Evolutionary conservation across 2,329 filamentous ascomycete species (phyloP), one percentile per base, ranked within the genome.

Genomic region (Diaporthe australafricana): DNA sequence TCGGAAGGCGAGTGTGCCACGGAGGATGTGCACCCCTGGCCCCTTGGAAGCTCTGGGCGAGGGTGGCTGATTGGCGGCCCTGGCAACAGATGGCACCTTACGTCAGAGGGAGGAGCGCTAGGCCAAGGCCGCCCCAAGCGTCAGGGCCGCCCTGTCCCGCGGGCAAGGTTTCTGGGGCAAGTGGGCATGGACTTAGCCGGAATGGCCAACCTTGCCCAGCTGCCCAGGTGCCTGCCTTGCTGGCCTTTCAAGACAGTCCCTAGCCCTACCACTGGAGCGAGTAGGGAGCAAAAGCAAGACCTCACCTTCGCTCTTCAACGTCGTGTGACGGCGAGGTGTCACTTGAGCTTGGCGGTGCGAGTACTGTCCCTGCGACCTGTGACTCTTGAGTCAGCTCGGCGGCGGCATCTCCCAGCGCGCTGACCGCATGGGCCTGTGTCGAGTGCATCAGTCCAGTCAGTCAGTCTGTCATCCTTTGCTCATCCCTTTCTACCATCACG

Each of bases 401-500:
- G 53, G 52, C 52, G 50, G 52, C 52, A 2, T 57, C 48, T 32
- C 27, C 52, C 40, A 25, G 40, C 30, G 66, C 52, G 66, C 66
- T 68, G 66, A 45, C 48, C 53, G 40, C 30, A 68, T 65, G 57
- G 27, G 57, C 60, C 25, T 63, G 47, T 70, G 32, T 45, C 47
- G 68, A 53, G 42, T 53, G 25, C 47, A 42, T 25, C 47, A 22
- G 68, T 42, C 63, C 35, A 30, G 63, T 68, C 47, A 42, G 20
- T 45, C 25, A 57, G 25, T 47, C 35, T n/a, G 63, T 68, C 47
- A 52, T 42, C 47, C 42, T 40, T 48, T 52, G 27, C 52, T 42
- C 48, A 63, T 72, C 45, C 32, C 50, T 70, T 65, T 57, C 27
- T 40, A 35, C 42, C 47, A 66, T 72, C 68, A 70, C 67, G 67